Conservation (phyloP, 2,329 filamentous ascomycete genomes). For the Nemania diffusa region DNA sequence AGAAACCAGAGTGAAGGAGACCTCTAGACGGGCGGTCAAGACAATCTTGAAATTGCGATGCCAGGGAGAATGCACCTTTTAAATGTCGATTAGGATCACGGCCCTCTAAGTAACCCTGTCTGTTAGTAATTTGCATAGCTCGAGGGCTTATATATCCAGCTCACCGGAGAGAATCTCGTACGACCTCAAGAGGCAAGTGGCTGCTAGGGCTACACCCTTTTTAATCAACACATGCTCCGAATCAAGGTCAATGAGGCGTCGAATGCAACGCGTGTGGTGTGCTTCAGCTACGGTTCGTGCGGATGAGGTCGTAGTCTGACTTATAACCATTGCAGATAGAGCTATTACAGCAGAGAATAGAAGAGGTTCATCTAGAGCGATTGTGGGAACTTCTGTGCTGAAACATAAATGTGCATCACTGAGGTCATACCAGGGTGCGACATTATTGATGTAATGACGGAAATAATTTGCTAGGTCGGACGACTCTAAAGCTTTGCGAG, state of each 20-base stretch:
- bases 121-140: constrained; percentile 3
- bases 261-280: constrained; percentile 56
- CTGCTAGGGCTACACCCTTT: constrained; percentile 56
- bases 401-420: constrained; percentile 54
- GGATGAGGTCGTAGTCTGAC: constrained; percentile 47
- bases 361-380: constrained; percentile 54
- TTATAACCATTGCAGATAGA: constrained; percentile 56
- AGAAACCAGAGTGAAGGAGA: constrained; percentile 56
- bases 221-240: constrained; percentile 46
- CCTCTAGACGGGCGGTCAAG: constrained; percentile 40
- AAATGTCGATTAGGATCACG: constrained; percentile 58
- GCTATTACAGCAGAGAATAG: constrained; percentile 58
- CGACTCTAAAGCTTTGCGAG: constrained; percentile 47
- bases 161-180: constrained; percentile 60
- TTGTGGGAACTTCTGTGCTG: constrained; percentile 48
- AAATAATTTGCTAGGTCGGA: constrained; percentile 52
- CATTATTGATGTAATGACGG: constrained; percentile 52
- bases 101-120: constrained; percentile 45
- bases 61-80: constrained; percentile 59
- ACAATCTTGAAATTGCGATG: constrained; percentile 45
- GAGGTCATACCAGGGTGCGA: constrained; percentile 61
- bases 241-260: constrained; percentile 53
- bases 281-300: constrained; percentile 49
- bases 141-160: constrained; percentile 16
- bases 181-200: constrained; percentile 59